Base-by-base conservation (phyloP, 2,329 filamentous ascomycete genomes). In the Colletotrichum truncatum region DNA sequence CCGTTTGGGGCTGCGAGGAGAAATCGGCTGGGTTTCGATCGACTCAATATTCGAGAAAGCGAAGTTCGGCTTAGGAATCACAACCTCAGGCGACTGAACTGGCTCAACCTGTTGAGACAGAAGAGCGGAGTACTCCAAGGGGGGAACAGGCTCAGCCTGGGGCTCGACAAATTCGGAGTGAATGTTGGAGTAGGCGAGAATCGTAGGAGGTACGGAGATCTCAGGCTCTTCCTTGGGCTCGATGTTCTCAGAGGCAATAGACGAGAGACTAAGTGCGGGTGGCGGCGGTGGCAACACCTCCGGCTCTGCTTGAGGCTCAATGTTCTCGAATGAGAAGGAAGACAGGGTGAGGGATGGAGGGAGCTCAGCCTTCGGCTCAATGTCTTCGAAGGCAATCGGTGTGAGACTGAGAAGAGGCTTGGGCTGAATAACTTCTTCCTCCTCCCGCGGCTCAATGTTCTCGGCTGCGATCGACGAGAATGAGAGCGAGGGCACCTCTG, bases 1-100 rank as follows among this genome's bases (percentile, higher is more conserved):
- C 62, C 85, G 80, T 75, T 81, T 84, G 1, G 84, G 85, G 68
- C 82, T 87, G 62, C 82, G 81, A 21, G 81, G 78, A 39, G 78
- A 75, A n/a, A 81, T 69, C 6, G 82, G 84, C 49, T 81, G 78
- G 4, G 80, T 84, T 56, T 83, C 80, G 7, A 85, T 72, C 4
- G 81, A 80, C 61, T 79, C 77, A 41, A 86, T 78, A 1, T 76
- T 68, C 3, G 84, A 84, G 69, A 85, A 82, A 14, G 73, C 80
- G 53, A 83, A 76, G 4, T 70, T 69, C 9, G 78, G 73, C 54
- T 70, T 69, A 21, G 61, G 55, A n/a, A 39, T 16, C 36, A 18
- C 9, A 14, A 7, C 25, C 21, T 55, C 49, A 5, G 72, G 60
- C 0, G 76, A 76, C 14, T 75, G 73, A 11, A 80, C 72, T 11